Percentiles rank a stretch among this genome's conserved stretches.
These are phyloP conservation scores for Russula sp. DNA, from an alignment of 768 basidiomycete species.

Conservation along the genomic window DNA sequence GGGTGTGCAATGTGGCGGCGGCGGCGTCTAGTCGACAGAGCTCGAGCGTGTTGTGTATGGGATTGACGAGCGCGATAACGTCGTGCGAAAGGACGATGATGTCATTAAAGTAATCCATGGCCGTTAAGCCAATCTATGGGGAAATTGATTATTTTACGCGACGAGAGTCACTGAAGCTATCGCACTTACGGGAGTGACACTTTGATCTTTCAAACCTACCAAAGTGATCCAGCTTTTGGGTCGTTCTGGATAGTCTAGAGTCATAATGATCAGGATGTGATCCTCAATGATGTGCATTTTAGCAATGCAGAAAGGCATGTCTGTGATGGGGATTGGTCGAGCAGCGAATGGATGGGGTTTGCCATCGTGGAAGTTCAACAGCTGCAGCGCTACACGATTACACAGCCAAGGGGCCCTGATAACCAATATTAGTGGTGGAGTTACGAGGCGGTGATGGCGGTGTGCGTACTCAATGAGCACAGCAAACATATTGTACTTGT, in stretches of 20 bases:
- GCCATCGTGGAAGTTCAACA: neutral
- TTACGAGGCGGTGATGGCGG: neutral
- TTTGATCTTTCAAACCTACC: constrained; percentile 2
- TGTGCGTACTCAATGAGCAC: neutral
- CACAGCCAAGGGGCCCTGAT: neutral
- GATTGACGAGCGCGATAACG: neutral
- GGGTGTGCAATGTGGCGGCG: neutral
- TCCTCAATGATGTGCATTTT: neutral
- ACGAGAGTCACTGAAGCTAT: neutral
- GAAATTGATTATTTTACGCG: neutral
- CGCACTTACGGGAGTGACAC: neutral
- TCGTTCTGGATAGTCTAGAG: neutral
- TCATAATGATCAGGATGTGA: neutral
- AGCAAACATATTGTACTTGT: neutral
- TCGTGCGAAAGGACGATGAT: neutral
- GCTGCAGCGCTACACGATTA: neutral
- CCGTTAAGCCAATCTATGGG: neutral
- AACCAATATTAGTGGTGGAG: neutral
- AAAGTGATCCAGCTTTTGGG: neutral
- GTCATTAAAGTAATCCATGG: neutral
- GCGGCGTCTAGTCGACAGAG: neutral
- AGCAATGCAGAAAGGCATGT: neutral
- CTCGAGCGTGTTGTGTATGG: neutral
- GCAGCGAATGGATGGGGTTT: neutral
- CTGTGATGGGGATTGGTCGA: neutral